A percentile compares a stretch with the other conserved stretches of the same genome.
Evolutionary conservation across 2,329 filamentous ascomycete species (phyloP).

Genomic region (Sporothrix brunneoviolacea): DNA sequence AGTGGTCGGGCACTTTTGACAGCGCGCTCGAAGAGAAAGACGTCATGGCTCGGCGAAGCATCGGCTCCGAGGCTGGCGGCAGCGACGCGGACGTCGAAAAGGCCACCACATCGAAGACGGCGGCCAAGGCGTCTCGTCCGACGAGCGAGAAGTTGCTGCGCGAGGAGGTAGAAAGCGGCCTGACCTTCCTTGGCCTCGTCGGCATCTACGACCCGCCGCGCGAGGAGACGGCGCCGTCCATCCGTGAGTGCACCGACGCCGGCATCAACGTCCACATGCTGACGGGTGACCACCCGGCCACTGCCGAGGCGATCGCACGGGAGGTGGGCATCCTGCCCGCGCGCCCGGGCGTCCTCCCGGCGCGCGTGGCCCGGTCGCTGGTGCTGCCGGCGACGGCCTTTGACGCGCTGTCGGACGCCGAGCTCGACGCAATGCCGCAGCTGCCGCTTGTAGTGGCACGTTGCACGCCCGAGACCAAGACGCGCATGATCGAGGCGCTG

Average conservation of each 20-base stretch:
- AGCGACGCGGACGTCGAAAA: slow-evolving; percentile 18
- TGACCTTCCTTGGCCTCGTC: slow-evolving; percentile 72
- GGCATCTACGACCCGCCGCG: slow-evolving; percentile 85
- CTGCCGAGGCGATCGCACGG: slow-evolving; percentile 68
- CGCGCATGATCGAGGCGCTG: slow-evolving; percentile 83
- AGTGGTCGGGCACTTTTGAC: slow-evolving; percentile 45
- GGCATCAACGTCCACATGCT: slow-evolving; percentile 80
- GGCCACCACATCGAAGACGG: slow-evolving; percentile 51
- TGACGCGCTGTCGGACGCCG: slow-evolving; percentile 65
- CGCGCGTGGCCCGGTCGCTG: slow-evolving; percentile 57
- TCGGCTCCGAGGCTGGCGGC: slow-evolving; percentile 21
- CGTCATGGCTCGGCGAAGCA: slow-evolving; percentile 21
- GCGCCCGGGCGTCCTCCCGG: slow-evolving; percentile 47
- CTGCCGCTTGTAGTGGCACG: slow-evolving; percentile 77
- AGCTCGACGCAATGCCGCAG: slow-evolving; percentile 69
- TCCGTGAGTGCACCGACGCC: slow-evolving; percentile 62
- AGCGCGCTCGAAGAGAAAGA: no score
- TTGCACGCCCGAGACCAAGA: slow-evolving; percentile 80
- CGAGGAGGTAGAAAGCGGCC: slow-evolving; percentile 55
- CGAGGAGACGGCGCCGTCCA: slow-evolving; percentile 67
- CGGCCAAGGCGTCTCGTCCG: no score
- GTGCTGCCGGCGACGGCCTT: slow-evolving; percentile 74
- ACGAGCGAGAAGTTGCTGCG: slow-evolving; percentile 37
- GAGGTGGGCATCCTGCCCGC: slow-evolving; percentile 72
- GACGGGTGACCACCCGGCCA: slow-evolving; percentile 74